phyloP scores from a whole-genome alignment of 1,284 basidiomycete genomes.

The Sutorius eximius region DNA sequence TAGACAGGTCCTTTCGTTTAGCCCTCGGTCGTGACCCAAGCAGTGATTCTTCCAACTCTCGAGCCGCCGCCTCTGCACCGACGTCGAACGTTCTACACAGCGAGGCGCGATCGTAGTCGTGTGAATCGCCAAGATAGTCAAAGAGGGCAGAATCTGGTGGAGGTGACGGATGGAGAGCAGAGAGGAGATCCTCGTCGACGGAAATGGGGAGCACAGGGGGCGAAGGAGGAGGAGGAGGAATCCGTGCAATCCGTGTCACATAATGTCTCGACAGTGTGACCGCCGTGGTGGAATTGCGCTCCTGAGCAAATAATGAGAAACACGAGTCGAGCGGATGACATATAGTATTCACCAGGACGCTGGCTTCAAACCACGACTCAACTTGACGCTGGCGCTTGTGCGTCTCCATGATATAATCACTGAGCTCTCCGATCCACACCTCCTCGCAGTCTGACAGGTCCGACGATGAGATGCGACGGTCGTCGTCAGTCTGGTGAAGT shows the following conservation, averaged over 20 bases:
- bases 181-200: constrained; percentile 42
- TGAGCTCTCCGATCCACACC: constrained; percentile 67
- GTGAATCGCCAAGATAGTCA: constrained; percentile 30
- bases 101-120: constrained; percentile 29
- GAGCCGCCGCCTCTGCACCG: constrained; percentile 43
- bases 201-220: constrained; percentile 41
- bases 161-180: constrained; percentile 38
- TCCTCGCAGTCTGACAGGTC: constrained; percentile 78
- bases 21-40: constrained; percentile 30
- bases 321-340: background rate
- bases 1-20: constrained; percentile 44
- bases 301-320: constrained; percentile 42
- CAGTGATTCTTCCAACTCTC: constrained; percentile 44
- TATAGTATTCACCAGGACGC: constrained; percentile 52
- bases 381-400: constrained; percentile 69
- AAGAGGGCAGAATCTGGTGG: constrained; percentile 32
- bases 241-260: constrained; percentile 59
- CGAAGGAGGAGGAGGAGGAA: constrained; percentile 52
- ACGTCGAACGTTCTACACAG: constrained; percentile 25
- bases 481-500: constrained; percentile 47
- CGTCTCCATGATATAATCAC: constrained; percentile 66
- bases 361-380: constrained; percentile 66
- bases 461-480: constrained; percentile 55
- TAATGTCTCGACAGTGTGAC: constrained; percentile 64
- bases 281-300: constrained; percentile 64